phyloP scores from a whole-genome alignment of 1,284 basidiomycete genomes.

The Porogramme epimiltina region DNA sequence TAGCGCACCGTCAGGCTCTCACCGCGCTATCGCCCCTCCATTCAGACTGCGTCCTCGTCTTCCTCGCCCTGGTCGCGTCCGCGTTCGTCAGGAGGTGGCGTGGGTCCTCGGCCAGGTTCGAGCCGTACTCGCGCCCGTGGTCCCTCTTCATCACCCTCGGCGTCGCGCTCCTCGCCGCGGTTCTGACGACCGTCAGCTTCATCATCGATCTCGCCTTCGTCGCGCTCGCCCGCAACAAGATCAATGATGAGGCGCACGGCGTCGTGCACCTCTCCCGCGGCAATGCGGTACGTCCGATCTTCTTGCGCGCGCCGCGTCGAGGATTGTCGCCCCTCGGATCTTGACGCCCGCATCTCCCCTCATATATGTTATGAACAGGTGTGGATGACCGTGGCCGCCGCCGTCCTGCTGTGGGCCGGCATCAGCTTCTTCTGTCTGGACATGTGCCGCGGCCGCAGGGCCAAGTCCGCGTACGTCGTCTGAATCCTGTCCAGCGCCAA shows the following conservation, averaged over 20 bases:
- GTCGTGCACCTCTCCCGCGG: constrained; percentile 44
- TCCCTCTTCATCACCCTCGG: constrained; percentile 20
- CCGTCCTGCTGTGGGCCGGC: constrained; percentile 49
- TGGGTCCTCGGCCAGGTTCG: constrained; percentile 23
- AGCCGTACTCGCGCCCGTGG: constrained; percentile 3
- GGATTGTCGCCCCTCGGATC: constrained; percentile 4
- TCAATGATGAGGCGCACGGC: constrained; percentile 44
- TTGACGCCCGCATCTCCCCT: constrained; percentile 1
- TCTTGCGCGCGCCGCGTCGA: not conserved
- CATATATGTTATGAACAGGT: constrained; percentile 40
- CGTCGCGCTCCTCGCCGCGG: constrained; percentile 35
- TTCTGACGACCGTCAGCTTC: constrained; percentile 52
- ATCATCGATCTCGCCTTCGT: constrained; percentile 56
- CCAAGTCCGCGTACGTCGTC: constrained; percentile 2
- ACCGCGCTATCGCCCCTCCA: constrained; percentile 7
- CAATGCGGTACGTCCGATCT: constrained; percentile 44
- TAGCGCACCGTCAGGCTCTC: constrained; percentile 5
- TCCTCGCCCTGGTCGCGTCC: constrained; percentile 51
- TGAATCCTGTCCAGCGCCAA: not conserved
- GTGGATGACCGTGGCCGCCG: constrained; percentile 55
- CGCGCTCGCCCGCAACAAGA: constrained; percentile 43
- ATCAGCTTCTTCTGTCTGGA: constrained; percentile 43
- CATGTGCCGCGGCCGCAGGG: constrained; percentile 22
- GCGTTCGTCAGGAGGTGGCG: constrained; percentile 46
- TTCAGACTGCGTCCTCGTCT: constrained; percentile 52